A percentile compares a stretch with the other conserved stretches of the same genome.
phyloP scores from a whole-genome alignment of 2,329 filamentous ascomycete species.

The Bipolaris cookei region DNA sequence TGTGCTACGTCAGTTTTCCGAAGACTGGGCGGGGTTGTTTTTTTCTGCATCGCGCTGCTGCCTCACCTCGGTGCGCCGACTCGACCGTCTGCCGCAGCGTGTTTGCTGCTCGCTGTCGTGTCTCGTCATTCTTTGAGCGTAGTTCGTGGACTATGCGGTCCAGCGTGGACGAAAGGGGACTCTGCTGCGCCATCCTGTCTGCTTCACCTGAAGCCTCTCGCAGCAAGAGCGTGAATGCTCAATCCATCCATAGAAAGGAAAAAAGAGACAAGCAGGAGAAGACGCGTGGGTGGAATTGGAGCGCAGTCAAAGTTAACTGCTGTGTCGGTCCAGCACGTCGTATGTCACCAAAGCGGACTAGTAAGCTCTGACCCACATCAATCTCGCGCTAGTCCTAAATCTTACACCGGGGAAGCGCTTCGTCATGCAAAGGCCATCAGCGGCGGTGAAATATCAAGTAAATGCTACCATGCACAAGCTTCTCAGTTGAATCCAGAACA shows the following conservation, averaged over 20 bases:
- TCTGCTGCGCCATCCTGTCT: slow-evolving; percentile 47
- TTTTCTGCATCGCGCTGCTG: slow-evolving; percentile 11
- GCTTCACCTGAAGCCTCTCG: slow-evolving; percentile 46
- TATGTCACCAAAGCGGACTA: slow-evolving; percentile 30
- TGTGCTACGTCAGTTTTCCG: slow-evolving; percentile 44
- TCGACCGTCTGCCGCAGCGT: slow-evolving; percentile 53
- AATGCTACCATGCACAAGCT: background rate
- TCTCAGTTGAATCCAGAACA: background rate
- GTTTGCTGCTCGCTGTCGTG: slow-evolving; percentile 53
- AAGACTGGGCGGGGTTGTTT: slow-evolving; percentile 19
- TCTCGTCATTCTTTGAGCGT: slow-evolving; percentile 61
- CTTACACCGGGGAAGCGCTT: slow-evolving; percentile 16
- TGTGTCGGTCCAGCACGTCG: slow-evolving; percentile 11
- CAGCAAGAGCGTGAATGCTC: slow-evolving; percentile 28
- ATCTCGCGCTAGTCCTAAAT: slow-evolving; percentile 16
- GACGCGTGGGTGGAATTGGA: slow-evolving; percentile 20
- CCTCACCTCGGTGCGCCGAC: slow-evolving; percentile 55
- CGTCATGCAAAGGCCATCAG: background rate
- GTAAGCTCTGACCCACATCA: slow-evolving; percentile 20
- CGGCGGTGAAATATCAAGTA: slow-evolving; percentile 11
- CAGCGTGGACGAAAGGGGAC: slow-evolving; percentile 45
- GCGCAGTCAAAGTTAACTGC: slow-evolving; percentile 25
- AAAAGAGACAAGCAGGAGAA: slow-evolving; percentile 16
- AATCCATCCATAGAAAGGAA: slow-evolving; percentile 45
- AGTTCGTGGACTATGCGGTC: slow-evolving; percentile 64